phyloP scores from a whole-genome alignment of 768 basidiomycete species.

The Amanita subjunquillea region DNA sequence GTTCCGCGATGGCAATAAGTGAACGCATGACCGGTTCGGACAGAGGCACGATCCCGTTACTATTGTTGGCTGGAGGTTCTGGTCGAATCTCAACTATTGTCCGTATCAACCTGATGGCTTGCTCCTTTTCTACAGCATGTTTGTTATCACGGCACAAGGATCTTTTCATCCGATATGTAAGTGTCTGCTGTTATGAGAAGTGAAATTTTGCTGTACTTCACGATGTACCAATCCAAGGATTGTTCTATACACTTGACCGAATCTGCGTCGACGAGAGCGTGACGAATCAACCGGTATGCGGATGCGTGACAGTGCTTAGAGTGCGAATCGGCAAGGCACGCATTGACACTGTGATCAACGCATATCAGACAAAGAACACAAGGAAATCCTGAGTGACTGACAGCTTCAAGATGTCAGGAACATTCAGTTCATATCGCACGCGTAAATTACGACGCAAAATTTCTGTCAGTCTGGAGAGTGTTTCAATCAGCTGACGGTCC shows the following conservation, averaged over 20 bases:
- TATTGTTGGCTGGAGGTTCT: slow-evolving; percentile 32
- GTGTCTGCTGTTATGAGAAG: not conserved
- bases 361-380: not conserved
- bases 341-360: slow-evolving; percentile 51
- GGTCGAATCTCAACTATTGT: slow-evolving; percentile 60
- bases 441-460: slow-evolving; percentile 62
- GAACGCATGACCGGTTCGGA: slow-evolving; percentile 77
- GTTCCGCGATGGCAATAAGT: slow-evolving; percentile 88
- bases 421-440: slow-evolving; percentile 66
- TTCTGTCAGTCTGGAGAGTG: slow-evolving; percentile 54
- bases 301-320: slow-evolving; percentile 69
- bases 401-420: slow-evolving; percentile 66
- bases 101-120: slow-evolving; percentile 84
- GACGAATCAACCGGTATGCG: slow-evolving; percentile 77
- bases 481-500: slow-evolving; percentile 48
- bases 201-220: slow-evolving; percentile 45
- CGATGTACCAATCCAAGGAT: slow-evolving; percentile 81
- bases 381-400: slow-evolving; percentile 26
- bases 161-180: slow-evolving; percentile 27
- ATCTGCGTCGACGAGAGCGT: slow-evolving; percentile 63
- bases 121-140: slow-evolving; percentile 78
- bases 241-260: slow-evolving; percentile 57
- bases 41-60: slow-evolving; percentile 43
- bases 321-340: slow-evolving; percentile 65
- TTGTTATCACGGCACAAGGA: slow-evolving; percentile 81